Evolutionary conservation across 306 rosid species (phyloP).

Genomic region (Luffa acutangula): DNA sequence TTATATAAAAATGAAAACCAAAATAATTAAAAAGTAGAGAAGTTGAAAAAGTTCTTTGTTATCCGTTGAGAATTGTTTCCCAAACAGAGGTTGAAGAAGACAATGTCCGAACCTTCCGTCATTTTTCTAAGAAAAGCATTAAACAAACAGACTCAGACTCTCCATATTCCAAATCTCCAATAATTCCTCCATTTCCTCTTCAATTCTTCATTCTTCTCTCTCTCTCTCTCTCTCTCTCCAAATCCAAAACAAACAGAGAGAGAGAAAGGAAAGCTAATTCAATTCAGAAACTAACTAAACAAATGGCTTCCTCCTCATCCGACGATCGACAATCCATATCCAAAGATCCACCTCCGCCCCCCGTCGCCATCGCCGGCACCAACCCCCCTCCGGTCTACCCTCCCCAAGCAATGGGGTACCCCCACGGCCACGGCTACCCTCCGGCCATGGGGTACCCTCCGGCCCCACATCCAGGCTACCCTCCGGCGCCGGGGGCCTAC

Average conservation of each 20-base stretch:
- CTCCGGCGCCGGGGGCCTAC: background rate
- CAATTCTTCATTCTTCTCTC: background rate
- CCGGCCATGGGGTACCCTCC: constrained; percentile 16
- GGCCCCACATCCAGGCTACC: background rate
- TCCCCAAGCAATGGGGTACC: constrained; percentile 8
- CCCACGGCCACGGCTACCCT: background rate
- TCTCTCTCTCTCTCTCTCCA: background rate
- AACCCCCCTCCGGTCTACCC: constrained; percentile 5
- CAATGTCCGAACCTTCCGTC: background rate
- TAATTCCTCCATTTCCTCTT: background rate
- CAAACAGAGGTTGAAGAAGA: constrained; percentile 1
- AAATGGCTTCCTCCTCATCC: constrained; percentile 12
- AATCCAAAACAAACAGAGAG: background rate
- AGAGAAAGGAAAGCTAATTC: background rate
- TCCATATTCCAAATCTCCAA: background rate
- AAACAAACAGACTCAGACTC: background rate
- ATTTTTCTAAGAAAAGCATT: constrained; percentile 1
- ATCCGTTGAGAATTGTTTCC: background rate
- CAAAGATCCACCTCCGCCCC: background rate
- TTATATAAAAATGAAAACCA: too few relatives aligned
- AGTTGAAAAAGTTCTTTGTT: background rate
- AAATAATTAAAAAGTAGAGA: background rate
- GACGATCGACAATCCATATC: background rate
- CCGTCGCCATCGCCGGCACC: constrained; percentile 3
- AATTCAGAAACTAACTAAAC: background rate